Evolutionary conservation across 2,329 filamentous ascomycete genomes (phyloP), one percentile per base, ranked within the genome.

Genomic region (Pseudopithomyces maydicus): DNA sequence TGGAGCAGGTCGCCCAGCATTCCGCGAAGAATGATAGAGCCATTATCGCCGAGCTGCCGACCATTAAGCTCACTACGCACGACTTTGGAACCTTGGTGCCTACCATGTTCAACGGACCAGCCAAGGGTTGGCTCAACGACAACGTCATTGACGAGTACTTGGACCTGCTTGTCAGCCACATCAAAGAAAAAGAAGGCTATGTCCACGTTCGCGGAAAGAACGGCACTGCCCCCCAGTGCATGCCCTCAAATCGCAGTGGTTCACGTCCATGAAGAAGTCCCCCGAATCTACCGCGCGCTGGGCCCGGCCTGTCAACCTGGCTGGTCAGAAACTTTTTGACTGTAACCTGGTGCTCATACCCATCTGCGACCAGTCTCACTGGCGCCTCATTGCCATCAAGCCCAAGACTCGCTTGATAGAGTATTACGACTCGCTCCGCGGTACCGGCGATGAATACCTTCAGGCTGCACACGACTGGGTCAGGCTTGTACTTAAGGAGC

Each of bases 91-190:
- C 82, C 45, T 75, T 92, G 4, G 56, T 80, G 4, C 72, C 75
- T 4, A 36, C 36, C 3, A 56, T 61, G 15, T 73, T 74, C 62
- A 70, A 68, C 32, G 73, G 73, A 41, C 60, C 62, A 7, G 79
- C 88, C 15, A 78, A 79, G 17, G 72, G 78, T 8, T 94, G 90
- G 90, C 81, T 94, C 6, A 92, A 93, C 61, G 90, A 93, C 71
- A 88, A 90, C 64, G 85, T 90, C 49, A 85, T 94, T 64, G 90
- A 91, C 64, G 84, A 85, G 14, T 85, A 85, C 46, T 80, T 92
- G 23, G 75, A 82, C 26, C 84, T 85, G 68, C 77, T 92, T 14
- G 85, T 87, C 46, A 78, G 81, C 15, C 82, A 81, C 48, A 76
- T 87, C 64, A 90, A 90, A 65, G 72, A 79, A 23, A 77, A 80